A percentile compares a stretch with the other conserved stretches of the same genome.
Conservation (phyloP, 352 stramenopile species). For the Globisporangium nodosum region DNA sequence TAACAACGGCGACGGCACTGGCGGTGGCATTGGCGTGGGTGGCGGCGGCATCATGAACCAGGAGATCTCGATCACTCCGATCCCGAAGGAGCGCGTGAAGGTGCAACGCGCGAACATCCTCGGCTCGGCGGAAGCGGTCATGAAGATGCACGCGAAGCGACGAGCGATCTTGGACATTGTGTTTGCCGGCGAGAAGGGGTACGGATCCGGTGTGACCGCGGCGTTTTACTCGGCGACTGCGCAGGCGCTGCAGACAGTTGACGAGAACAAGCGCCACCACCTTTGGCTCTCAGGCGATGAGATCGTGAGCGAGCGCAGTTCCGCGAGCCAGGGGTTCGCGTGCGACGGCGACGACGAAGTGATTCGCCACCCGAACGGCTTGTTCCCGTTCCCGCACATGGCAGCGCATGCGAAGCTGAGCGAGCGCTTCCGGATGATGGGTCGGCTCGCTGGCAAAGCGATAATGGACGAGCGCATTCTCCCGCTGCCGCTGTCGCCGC, state of each 20-base stretch:
- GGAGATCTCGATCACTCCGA: conserved; percentile 76
- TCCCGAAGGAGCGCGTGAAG: conserved; percentile 85
- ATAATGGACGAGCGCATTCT: conserved; percentile 80
- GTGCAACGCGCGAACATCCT: conserved; percentile 73
- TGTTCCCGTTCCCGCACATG: conserved; percentile 67
- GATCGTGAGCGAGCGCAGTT: background rate
- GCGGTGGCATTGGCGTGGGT: conserved; percentile 3
- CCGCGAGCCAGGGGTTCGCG: background rate
- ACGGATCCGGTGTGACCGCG: conserved; percentile 78
- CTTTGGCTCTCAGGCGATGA: conserved; percentile 60
- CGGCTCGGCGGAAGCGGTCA: conserved; percentile 65
- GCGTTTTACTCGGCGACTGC: conserved; percentile 82
- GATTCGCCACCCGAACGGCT: conserved; percentile 71
- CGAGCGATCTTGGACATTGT: conserved; percentile 82
- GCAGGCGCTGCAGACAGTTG: conserved; percentile 49
- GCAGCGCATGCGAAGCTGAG: conserved; percentile 27
- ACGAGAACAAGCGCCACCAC: conserved; percentile 33
- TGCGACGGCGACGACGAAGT: conserved; percentile 26
- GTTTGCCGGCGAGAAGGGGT: conserved; percentile 82
- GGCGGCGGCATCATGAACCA: conserved; percentile 59
- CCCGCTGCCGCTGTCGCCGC: conserved; percentile 57
- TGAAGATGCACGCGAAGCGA: conserved; percentile 84
- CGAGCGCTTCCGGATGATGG: conserved; percentile 79
- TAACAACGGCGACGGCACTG: conserved; percentile 7
- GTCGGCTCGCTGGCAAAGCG: conserved; percentile 71